Evolutionary conservation across 305 asterid species (phyloP), one percentile per base, ranked within the genome.

Genomic region (Euphrasia arctica): DNA sequence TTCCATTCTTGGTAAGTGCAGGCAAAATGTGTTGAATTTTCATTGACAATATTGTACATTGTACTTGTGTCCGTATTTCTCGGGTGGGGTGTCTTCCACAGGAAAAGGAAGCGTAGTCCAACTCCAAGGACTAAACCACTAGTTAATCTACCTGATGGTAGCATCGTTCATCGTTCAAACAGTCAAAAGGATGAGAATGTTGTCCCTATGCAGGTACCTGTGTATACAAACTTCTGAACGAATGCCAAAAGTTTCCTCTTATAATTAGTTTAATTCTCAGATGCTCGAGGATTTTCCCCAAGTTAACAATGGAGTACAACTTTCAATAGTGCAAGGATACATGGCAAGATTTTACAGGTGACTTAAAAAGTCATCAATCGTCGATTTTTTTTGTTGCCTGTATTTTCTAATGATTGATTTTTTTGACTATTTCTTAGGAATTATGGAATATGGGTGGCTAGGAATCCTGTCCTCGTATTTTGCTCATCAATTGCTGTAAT

Each of bases 371-470:
- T n/a, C 58, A 45, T 45, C 13, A 2, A 61, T 69, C 2, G 51
- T 58, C 15, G 27, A 59, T 43, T 58, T 56, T 9, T 70, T 5
- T 12, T 65, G 57, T 67, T 0, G 11, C 64, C 61, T 54, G 67
- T 39, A 42, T 42, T 72, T 66, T 70, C 8, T 59, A 8, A 31
- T 70, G 56, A 72, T 41, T 15, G 70, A 52, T 51, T 48, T 29
- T 60, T 18, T 13, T 45, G 66, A 69, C 62, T 63, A 50, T 13
- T 3, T 77, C 73, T 72, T 95, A 94, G 99, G 98, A 82, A 81
- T 81, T 94, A 94, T 57, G 99, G 99, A 57, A 91, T 97, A 66
- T 88, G 95, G 97, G 98, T 94, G 74, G 99, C 99, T 52, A 85
- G 98, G 80, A 82, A 91, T 83, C 95, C 98, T 27, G 32, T 71